Evolutionary conservation across 768 basidiomycete genomes (phyloP).

Genomic region (Leccinellum rugosiceps): DNA sequence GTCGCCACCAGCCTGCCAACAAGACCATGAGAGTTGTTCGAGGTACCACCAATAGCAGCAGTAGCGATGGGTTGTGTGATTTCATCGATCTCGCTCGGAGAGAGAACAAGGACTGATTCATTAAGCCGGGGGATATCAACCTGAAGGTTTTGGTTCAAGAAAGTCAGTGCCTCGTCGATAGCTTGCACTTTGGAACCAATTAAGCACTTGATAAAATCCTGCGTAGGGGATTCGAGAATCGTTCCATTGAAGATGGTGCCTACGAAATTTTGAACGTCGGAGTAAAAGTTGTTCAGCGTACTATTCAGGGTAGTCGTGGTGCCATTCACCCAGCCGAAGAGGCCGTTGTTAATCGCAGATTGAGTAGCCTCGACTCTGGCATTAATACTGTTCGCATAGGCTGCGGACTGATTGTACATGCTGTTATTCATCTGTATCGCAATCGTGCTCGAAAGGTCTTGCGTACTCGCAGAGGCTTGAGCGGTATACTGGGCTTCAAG

Average conservation of each 20-base stretch:
- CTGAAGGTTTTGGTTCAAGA: conserved; percentile 83
- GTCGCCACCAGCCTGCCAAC: conserved; percentile 69
- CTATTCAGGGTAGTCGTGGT: conserved; percentile 86
- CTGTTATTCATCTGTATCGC: conserved; percentile 73
- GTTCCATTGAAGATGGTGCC: conserved; percentile 78
- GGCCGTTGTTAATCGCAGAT: conserved; percentile 72
- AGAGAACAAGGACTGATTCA: conserved; percentile 71
- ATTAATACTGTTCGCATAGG: conserved; percentile 81
- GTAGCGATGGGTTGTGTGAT: conserved; percentile 75
- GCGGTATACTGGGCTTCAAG: conserved; percentile 66
- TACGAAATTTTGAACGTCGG: conserved; percentile 79
- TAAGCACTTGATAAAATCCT: conserved; percentile 86
- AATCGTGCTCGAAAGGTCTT: conserved; percentile 69
- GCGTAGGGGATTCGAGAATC: conserved; percentile 73
- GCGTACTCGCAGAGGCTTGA: conserved; percentile 55
- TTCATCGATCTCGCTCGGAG: conserved; percentile 67
- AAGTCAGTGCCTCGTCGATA: conserved; percentile 84
- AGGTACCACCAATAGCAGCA: conserved; percentile 69
- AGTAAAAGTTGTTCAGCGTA: conserved; percentile 85
- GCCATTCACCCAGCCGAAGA: conserved; percentile 94
- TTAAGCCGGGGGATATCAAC: conserved; percentile 80
- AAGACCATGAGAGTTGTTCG: conserved; percentile 53
- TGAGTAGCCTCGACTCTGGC: conserved; percentile 66
- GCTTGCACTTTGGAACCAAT: conserved; percentile 89
- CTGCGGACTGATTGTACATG: conserved; percentile 77